Evolutionary conservation across 2,329 filamentous ascomycete species (phyloP), one percentile per base, ranked within the genome.

Genomic region (Alternaria novae-zelandiae): DNA sequence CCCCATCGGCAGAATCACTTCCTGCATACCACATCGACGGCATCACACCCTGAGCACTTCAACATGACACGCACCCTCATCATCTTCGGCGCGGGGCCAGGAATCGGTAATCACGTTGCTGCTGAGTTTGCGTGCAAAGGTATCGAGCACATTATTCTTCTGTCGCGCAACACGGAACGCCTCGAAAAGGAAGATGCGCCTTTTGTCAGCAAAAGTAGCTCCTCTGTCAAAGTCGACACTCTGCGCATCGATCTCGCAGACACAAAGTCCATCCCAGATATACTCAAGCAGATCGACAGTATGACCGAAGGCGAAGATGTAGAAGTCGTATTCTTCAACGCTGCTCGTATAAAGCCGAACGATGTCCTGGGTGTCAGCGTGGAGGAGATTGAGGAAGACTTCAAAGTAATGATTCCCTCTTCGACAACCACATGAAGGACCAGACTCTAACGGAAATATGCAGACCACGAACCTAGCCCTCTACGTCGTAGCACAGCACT

Each of bases 301-400:
- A 53, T 76, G 50, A 75, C 78, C 1, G 5, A 58, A 5, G 72
- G 74, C 3, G 76, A 77, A n/a, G 66, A 70, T 2, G 74, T 86
- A 2, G 83, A 86, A 50, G 83, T 82, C 21, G 77, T 87, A 4
- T 81, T 86, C 46, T 87, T 83, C 78, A 87, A 87, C 66, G 84
- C 85, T 0, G 86, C 85, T 4, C 74, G 83, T 0, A 82, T 87
- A 1, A 78, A 78, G 7, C 78, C 80, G 0, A 81, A 79, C 23
- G 74, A 78, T 4, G 75, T 84, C 1, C 71, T 87, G 7, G 76
- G 80, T 32, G 81, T 82, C 53, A 71, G 68, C 3, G 77, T 83
- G 2, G 76, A 81, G 46, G 82, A 84, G 15, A 82, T 87, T 10
- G 75, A 86, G 26, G 78, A 82, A 55, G 85, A 87, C 59, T 83